Conservation (phyloP, 192 early-diverging fungal species). For the Ramicandelaber brevisporus region DNA sequence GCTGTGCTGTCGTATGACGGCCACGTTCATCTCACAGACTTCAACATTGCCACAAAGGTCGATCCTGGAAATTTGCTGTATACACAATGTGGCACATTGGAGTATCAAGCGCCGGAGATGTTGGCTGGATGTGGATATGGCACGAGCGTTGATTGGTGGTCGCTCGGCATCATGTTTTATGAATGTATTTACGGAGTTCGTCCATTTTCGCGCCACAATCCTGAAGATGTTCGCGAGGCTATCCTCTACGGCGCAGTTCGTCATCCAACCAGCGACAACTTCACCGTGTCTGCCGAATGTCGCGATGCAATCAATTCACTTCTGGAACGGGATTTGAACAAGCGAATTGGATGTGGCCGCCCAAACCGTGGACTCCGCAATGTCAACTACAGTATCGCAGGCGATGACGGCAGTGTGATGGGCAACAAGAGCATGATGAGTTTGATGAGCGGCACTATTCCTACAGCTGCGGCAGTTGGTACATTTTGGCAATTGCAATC, state of each 20-base stretch:
- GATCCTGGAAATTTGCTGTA: conserved; percentile 27
- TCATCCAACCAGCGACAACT: conserved; percentile 19
- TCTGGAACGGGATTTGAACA: conserved; percentile 38
- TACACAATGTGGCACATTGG: conserved; percentile 66
- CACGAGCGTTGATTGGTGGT: conserved; percentile 86
- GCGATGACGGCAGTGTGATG: conserved; percentile 30
- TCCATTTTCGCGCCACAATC: conserved; percentile 48
- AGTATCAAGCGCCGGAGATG: conserved; percentile 76
- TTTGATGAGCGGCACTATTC: too few species aligned
- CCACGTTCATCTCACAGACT: conserved; percentile 81
- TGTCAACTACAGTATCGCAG: too few species aligned
- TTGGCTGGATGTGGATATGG: conserved; percentile 43
- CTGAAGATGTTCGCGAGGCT: conserved; percentile 29
- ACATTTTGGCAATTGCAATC: too few species aligned
- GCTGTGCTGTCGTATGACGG: conserved; percentile 49
- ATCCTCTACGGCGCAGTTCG: conserved; percentile 35
- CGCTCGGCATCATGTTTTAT: conserved; percentile 68
- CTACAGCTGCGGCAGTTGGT: too few species aligned
- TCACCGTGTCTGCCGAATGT: conserved; percentile 32
- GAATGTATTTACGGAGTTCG: conserved; percentile 61
- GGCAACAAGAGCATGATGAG: too few species aligned
- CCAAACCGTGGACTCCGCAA: too few species aligned
- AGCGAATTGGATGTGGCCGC: conserved; percentile 53
- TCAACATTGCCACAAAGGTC: conserved; percentile 77
- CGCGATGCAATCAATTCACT: conserved; percentile 49